Evolutionary conservation across 352 stramenopile species (phyloP).

Genomic region (Globisporangium middletonii): DNA sequence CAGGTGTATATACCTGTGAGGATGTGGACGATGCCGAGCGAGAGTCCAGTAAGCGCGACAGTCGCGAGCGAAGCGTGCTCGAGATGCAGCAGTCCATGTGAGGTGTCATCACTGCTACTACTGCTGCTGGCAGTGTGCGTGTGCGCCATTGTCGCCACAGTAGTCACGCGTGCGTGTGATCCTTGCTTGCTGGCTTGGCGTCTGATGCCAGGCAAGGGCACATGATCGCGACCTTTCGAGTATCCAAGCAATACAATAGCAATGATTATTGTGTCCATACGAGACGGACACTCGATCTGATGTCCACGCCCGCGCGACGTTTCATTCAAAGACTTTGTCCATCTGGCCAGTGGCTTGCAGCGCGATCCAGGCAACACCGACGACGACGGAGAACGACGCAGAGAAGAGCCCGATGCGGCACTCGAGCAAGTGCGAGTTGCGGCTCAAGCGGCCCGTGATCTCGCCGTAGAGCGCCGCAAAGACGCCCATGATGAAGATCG

Average conservation of each 20-base stretch:
- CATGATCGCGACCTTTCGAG: slow-evolving; percentile 3
- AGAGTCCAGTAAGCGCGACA: slow-evolving; percentile 28
- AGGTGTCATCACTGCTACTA: background rate
- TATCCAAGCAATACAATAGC: too few species aligned
- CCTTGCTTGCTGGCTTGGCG: background rate
- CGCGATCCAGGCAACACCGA: slow-evolving; percentile 74
- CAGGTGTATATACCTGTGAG: slow-evolving; percentile 28
- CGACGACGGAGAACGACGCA: slow-evolving; percentile 58
- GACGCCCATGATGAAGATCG: slow-evolving; percentile 88
- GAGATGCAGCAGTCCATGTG: slow-evolving; percentile 3
- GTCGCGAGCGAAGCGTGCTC: slow-evolving; percentile 23
- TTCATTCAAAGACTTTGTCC: slow-evolving; percentile 62
- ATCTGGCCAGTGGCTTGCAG: slow-evolving; percentile 66
- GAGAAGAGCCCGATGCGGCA: slow-evolving; percentile 73
- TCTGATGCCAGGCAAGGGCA: too few species aligned
- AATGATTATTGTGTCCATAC: too few species aligned
- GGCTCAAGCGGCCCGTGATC: slow-evolving; percentile 44
- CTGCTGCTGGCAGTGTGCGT: background rate
- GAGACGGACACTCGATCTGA: too few species aligned
- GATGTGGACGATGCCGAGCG: slow-evolving; percentile 48
- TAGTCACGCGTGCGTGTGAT: background rate
- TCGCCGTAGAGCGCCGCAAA: slow-evolving; percentile 87
- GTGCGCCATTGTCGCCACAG: background rate
- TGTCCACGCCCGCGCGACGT: too few species aligned
- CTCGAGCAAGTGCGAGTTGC: slow-evolving; percentile 48